Conservation (phyloP, 306 rosid species). For the Betula pendula region DNA sequence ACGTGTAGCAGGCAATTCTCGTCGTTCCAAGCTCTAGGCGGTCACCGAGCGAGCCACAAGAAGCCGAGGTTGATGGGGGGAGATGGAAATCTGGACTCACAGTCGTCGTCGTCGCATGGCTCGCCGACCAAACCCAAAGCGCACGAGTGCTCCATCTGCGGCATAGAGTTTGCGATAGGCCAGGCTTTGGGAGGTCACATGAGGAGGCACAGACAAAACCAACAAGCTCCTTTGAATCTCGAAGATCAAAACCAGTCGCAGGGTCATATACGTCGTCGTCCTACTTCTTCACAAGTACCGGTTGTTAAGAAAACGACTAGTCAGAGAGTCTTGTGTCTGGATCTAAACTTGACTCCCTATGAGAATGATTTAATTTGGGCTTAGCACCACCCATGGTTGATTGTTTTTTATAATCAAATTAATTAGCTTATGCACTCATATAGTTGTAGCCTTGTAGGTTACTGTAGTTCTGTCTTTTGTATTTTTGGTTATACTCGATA, state of each 20-base stretch:
- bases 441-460: too few species aligned
- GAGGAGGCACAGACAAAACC: slow-evolving; percentile 74
- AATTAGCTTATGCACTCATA: too few species aligned
- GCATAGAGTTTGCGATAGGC: slow-evolving; percentile 84
- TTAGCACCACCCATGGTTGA: slow-evolving; percentile 49
- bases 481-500: slow-evolving; percentile 15
- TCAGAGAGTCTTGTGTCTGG: slow-evolving; percentile 56
- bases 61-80: slow-evolving; percentile 57
- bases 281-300: slow-evolving; percentile 29
- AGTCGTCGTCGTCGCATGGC: slow-evolving; percentile 21
- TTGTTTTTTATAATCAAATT: slow-evolving; percentile 45
- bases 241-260: background rate
- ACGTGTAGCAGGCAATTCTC: slow-evolving; percentile 82
- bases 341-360: slow-evolving; percentile 88
- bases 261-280: slow-evolving; percentile 14
- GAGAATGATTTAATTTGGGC: slow-evolving; percentile 79
- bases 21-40: slow-evolving; percentile 96
- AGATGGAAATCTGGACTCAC: slow-evolving; percentile 32
- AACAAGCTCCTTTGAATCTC: background rate
- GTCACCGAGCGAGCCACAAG: slow-evolving; percentile 96
- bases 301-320: slow-evolving; percentile 37
- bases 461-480: slow-evolving; percentile 18
- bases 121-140: slow-evolving; percentile 73
- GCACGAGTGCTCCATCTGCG: slow-evolving; percentile 87
- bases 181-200: slow-evolving; percentile 98